Base-by-base conservation (phyloP, 1,139 yeast species). In the Taiozyma sp. region DNA sequence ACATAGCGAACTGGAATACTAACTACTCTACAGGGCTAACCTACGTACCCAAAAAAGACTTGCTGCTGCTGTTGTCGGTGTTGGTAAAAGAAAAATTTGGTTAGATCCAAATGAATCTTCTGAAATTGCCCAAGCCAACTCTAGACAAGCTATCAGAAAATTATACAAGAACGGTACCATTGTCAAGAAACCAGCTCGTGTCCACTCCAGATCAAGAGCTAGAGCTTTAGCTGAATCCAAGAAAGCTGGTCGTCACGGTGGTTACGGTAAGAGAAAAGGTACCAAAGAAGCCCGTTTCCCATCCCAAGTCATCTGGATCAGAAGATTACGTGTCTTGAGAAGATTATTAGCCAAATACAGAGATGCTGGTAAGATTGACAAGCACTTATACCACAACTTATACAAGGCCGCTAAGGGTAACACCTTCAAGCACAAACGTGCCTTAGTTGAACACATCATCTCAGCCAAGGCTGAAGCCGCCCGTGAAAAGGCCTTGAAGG, bases 191-290 rank as follows among this genome's bases (percentile, higher is more conserved):
- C 99, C 98, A 75, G 87, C 79, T 69, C 87, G 92, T 70, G 90
- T 91, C 71, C 98, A 92, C 90, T 93, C 99, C 70, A 90, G 97
- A 84, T 85, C 98, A 65, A 91, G 96, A 78, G 96, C 98, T 71
- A 90, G 98, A 82, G 96, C 96, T 72, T 82, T 89, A 75, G 91
- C 91, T 71, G 97, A 88, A 81, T 91, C 98, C 74, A 92, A 91
- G 86, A 85, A 92, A 78, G 85, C 84, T 72, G 99, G 99, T 80
- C 95, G 99, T 84, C 99, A 93, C 91, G 87, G 89, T 79, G 99
- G 99, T 84, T 89, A 84, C 91, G 99, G 99, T 93, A 93, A 93
- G 90, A 91, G 99, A 86, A 93, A 93, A 88, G 99, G 99, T 93
- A 93, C 99, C 80, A 91, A 87, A 75, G 96, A 93, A 77, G 99